Base-by-base conservation (phyloP, 2,329 filamentous ascomycete genomes). In the Penicillium sp. region DNA sequence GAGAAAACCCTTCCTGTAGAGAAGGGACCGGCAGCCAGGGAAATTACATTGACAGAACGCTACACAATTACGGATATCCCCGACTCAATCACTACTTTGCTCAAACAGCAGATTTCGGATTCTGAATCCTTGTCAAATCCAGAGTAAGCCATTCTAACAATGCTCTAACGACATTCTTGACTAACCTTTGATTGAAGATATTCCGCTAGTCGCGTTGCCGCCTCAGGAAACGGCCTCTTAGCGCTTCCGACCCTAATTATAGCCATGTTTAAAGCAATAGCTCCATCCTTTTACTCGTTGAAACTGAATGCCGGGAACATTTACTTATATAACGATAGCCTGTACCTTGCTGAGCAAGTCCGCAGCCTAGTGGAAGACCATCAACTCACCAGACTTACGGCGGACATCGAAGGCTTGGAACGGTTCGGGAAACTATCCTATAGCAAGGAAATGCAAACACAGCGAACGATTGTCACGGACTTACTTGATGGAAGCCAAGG, bases 31-130 rank as follows among this genome's bases (percentile, higher is more conserved):
- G 23, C 47, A 18, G 59, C 77, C 8, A 79, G 84, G 55, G 88
- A 94, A 67, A 76, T 97, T 58, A 88, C 89, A 0, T 75, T 97
- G 46, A 88, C 82, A 60, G 94, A 99, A 73, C 89, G 83, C 1
- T 99, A 96, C 71, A 89, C 86, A 58, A 89, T 96, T 52, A 97
- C 93, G 0, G 88, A 89, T 2, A 88, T 97, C 70, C 93, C 94
- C 0, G 87, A 91, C 59, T 83, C 86, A 3, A 85, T 97, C 12
- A 61, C 79, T n/a, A 63, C 65, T 3, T 69, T 78, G 43, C 69
- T 80, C 51, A 63, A 63, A 42, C 69, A 67, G 45, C 74, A 79
- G 53, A 64, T 79, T 35, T 59, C 63, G 12, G 77, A 80, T 60
- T 71, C 73, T 7, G 66, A 74, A 47, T 61, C 66, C 40, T 66